Base-by-base conservation (phyloP, 139 green algal species). In the Zygnema circumcarinatum region DNA sequence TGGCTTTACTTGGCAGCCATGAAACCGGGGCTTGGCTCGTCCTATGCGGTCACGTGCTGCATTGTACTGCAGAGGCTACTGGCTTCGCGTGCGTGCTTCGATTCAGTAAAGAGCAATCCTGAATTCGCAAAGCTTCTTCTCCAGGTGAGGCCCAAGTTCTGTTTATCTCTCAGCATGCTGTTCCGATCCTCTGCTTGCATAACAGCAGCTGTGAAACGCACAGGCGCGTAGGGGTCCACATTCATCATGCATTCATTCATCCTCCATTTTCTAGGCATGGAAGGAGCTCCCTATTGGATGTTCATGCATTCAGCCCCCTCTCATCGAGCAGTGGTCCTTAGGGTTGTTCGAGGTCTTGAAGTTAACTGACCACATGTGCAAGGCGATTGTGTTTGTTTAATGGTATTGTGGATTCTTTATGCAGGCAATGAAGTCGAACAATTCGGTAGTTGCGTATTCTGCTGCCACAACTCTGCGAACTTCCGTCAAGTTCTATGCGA, bases 31-130 rank as follows among this genome's bases (percentile, higher is more conserved):
- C 16, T 84, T 82, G 74, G 74, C 2, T 22, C 40, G 22, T 76
- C 81, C n/a, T 81, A 83, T 1, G 81, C 81, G 2, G 83, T 88
- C 47, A 83, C 83, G 2, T 88, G 83, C 83, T 88, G 83, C 73
- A 67, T 41, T 1, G 73, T 88, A 29, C 29, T 88, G 7, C 83
- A 88, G 40, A 54, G 83, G 31, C 41, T 88, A 38, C 40, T 88
- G 16, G 69, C 62, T 38, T 83, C 83, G 1, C 69, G 83, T 2
- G 40, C 35, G 25, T 85, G 76, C n/a, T 88, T 88, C 40, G 83
- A 88, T 11, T 73, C 72, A 16, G 69, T 88, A 31, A 83, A 83
- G 67, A 67, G 21, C 35, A 87, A 87, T 35, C 67, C 81, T 0
- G 81, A 87, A n/a, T 87, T 87, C n/a, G 31, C 54, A 39, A 40